Percentiles rank a stretch among this genome's conserved stretches.
Conservation (phyloP, 108 stramenopile species). For the Cylindrotheca fusiformis region DNA sequence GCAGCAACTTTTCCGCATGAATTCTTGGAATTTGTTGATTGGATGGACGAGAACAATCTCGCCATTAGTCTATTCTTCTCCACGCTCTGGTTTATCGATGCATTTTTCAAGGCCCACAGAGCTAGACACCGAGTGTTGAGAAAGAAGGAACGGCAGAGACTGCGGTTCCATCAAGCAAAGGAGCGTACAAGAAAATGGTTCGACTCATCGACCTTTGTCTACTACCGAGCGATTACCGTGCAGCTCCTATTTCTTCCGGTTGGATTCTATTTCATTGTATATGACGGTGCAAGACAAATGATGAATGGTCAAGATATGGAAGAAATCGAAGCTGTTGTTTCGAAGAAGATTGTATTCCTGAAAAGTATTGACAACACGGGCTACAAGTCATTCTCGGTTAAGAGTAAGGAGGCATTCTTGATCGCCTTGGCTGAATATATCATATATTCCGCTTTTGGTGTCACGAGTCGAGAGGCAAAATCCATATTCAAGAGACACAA, state of each 20-base stretch:
- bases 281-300: not conserved
- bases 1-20: not conserved
- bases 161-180: not conserved
- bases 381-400: not conserved
- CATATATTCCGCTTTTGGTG: not conserved
- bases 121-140: slow-evolving; percentile 3
- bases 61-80: slow-evolving; percentile 38
- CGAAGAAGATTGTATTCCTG: not conserved
- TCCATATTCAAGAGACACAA: not conserved
- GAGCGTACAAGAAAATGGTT: not conserved
- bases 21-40: slow-evolving; percentile 3
- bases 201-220: slow-evolving; percentile 16
- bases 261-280: slow-evolving; percentile 41
- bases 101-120: slow-evolving; percentile 25
- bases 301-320: slow-evolving; percentile 4
- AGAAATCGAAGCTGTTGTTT: not conserved
- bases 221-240: slow-evolving; percentile 20
- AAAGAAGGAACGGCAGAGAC: slow-evolving; percentile 23
- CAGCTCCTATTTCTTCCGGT: slow-evolving; percentile 44
- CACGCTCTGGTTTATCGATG: slow-evolving; percentile 39
- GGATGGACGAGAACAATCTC: slow-evolving; percentile 3
- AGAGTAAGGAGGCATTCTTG: not conserved
- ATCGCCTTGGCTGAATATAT: not conserved
- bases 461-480: not conserved
- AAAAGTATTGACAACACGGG: not conserved